Evolutionary conservation across 2,329 filamentous ascomycete species (phyloP), one percentile per base, ranked within the genome.

Genomic region (Hypoxylon sp.): DNA sequence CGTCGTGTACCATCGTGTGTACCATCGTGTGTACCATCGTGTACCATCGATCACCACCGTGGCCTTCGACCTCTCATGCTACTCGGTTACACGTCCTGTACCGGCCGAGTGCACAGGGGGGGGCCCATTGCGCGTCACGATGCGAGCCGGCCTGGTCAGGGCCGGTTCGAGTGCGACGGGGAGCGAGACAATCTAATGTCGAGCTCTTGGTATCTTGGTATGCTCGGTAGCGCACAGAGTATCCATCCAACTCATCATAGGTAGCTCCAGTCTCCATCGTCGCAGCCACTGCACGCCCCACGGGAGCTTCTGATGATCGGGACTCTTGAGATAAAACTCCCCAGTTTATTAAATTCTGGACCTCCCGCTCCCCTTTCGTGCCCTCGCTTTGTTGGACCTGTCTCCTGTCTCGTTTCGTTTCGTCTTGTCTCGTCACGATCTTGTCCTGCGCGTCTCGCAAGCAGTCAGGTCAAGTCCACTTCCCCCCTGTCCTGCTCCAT

Each of bases 271-370:
- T 29, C 29, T 17, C n/a, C 24, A 45, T 45, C 41, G 5, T 15
- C 15, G 24, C 13, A 17, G 17, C 27, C 24, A 15, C 18, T 17
- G 31, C 31, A 2, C 37, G 49, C 41, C 54, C 45, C 45, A 45
- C 48, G 50, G 41, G 52, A 58, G 55, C 53, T 61, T 58, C 55
- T 55, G 55, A 61, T 45, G 61, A 64, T 64, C 58, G 48, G 61
- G 31, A n/a, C n/a, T 58, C 58, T 58, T 33, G 51, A 57, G 50
- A 6, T 20, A 17, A 35, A 10, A 11, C 47, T 59, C 61, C 41
- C 58, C 58, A 64, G 43, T 64, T 64, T 61, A 62, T 64, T 64
- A 64, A 64, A 63, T 63, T 63, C 60, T 63, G 60, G 60, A 60
- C 60, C 60, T 48, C 57, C 60, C 60, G 57, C 60, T 48, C 57